Percentiles rank a stretch among this genome's conserved stretches.
Evolutionary conservation across 371 early-diverging fungal genomes (phyloP).

Genomic region (Saksenaea vasiformis): DNA sequence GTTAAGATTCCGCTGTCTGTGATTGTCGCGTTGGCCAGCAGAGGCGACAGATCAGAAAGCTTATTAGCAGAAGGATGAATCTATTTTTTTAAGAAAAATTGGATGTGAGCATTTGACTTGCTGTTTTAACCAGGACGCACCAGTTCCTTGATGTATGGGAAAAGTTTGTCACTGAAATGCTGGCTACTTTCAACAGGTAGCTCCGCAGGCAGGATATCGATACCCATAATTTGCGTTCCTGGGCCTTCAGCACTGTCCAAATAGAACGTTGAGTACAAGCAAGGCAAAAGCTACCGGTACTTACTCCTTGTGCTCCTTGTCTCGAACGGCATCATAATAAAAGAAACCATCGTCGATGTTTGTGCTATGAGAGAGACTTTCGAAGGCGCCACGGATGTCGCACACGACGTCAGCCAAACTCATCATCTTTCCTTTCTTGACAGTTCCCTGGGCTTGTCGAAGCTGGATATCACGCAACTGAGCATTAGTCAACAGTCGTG

Average conservation of each 20-base stretch:
- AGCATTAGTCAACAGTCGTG: conserved; percentile 85
- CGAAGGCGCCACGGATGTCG: conserved; percentile 92
- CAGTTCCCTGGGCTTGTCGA: conserved; percentile 44
- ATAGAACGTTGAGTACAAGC: background rate
- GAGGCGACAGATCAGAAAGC: conserved; percentile 17
- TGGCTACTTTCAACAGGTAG: conserved; percentile 92
- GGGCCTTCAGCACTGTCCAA: conserved; percentile 63
- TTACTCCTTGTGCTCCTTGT: conserved; percentile 74
- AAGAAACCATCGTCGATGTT: conserved; percentile 92
- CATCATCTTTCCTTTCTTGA: conserved; percentile 73
- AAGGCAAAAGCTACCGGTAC: conserved; percentile 8
- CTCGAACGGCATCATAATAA: conserved; percentile 83
- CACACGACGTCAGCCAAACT: conserved; percentile 93
- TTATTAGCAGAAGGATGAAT: conserved; percentile 16
- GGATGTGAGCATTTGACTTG: background rate
- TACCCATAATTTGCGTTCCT: conserved; percentile 94
- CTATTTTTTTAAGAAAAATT: conserved; percentile 1
- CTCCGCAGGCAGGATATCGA: conserved; percentile 96
- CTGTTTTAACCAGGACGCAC: conserved; percentile 42
- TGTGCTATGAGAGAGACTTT: conserved; percentile 88
- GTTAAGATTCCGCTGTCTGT: conserved; percentile 71
- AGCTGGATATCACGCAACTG: conserved; percentile 73
- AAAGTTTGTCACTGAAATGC: conserved; percentile 86
- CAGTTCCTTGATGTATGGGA: conserved; percentile 81
- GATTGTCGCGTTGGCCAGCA: conserved; percentile 76